These are phyloP conservation scores for Lentinula sp. DNA, from an alignment of 768 basidiomycete genomes.

Conservation along the genomic window DNA sequence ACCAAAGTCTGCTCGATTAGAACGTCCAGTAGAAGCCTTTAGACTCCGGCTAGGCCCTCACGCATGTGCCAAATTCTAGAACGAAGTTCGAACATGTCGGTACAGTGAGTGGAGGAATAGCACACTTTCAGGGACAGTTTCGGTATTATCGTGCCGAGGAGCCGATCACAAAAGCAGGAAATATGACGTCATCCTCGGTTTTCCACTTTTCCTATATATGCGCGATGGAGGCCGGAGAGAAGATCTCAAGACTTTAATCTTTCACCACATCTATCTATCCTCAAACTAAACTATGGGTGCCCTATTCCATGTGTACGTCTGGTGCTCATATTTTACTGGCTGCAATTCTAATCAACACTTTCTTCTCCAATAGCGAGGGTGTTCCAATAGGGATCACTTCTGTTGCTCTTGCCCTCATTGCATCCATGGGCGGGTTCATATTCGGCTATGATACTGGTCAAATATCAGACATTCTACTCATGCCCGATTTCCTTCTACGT, in stretches of 20 bases:
- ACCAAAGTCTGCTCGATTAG: no score
- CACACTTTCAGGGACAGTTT: neutral
- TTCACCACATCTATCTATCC: neutral
- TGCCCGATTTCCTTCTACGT: slow-evolving; percentile 61
- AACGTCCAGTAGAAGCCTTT: no score
- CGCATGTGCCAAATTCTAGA: no score
- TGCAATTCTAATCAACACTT: neutral
- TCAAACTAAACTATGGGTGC: neutral
- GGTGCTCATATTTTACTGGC: neutral
- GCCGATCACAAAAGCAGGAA: neutral
- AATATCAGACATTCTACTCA: slow-evolving; percentile 71
- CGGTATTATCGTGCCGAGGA: neutral
- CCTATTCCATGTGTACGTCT: slow-evolving; percentile 10
- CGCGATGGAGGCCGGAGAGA: neutral
- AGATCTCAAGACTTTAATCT: neutral
- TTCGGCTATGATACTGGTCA: slow-evolving; percentile 73
- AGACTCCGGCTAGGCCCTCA: no score
- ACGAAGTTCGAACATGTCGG: neutral
- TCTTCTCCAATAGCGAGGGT: slow-evolving; percentile 35
- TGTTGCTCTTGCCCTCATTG: slow-evolving; percentile 60
- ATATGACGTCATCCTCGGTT: neutral
- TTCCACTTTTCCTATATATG: neutral
- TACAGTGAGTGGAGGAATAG: no score
- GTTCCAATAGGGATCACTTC: slow-evolving; percentile 58
- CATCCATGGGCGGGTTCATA: slow-evolving; percentile 69